Evolutionary conservation across 129 eudicot genomes (phyloP), one percentile per base, ranked within the genome.

Genomic region (Lactuca saligna): DNA sequence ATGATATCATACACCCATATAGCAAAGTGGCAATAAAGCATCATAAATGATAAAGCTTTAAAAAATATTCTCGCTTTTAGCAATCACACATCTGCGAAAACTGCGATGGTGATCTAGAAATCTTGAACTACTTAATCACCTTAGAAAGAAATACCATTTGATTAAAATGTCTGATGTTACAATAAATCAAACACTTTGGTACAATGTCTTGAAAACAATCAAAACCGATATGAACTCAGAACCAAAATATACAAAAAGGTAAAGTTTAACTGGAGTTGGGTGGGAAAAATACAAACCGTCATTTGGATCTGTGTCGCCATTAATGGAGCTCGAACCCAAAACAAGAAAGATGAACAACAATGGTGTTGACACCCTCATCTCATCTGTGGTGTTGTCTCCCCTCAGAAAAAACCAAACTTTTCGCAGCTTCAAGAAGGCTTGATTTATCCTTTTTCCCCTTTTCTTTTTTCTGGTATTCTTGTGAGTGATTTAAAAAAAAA

Each of bases 281-380:
- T 4, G 17, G 37, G 32, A 33, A 12, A 69, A 68, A 46, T 6
- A 68, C 81, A 71, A 57, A 92, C 98, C 91, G 70, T 92, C 82
- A 10, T 73, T 39, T 73, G 84, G 98, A 92, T 92, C 98, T 84
- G 98, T 92, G 78, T 79, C 88, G 29, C 65, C 98, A 76, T 75
- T 75, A 44, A 75, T 70, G 71, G 41, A 82, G 80, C 34, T 73
- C 37, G 86, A 78, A 38, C 65, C 69, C 44, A 44, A 49, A 1
- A 84, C 17, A 14, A 80, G 71, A 76, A 88, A 71, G 84, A 80
- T 37, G 72, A 77, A 35, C 38, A 85, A 50, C 17, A 85, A 66
- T 38, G 44, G 64, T 25, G 49, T 41, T 70, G n/a, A 35, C 73
- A 17, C 57, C 78, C 69, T 68, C 86, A 81, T 69, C 74, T 66